Base-by-base conservation (phyloP, 805 yeast species). In the Candida nemodendra region DNA sequence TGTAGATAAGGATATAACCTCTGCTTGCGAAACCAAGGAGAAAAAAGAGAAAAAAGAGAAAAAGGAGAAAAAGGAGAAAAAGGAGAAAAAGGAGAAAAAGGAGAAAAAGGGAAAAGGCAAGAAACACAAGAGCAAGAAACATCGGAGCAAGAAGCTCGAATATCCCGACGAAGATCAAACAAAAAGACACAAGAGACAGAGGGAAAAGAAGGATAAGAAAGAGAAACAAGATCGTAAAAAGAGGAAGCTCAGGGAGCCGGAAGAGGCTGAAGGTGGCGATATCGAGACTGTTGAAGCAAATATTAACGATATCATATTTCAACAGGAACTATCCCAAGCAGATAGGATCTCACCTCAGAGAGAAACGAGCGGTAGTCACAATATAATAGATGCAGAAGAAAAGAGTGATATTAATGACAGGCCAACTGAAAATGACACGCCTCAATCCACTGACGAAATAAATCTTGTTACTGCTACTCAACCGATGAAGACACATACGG, bases 261-360 rank as follows among this genome's bases (percentile, higher is more conserved):
- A 26, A 22, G 28, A 18, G 27, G 18, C 27, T 23, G 36, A 40
- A 6, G 33, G 9, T 9, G 57, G 47, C 5, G 59, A 54, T 2
- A 62, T 53, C 3, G 61, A 48, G 4, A 63, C 51, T 11, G 24
- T 2, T 26, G 59, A 52, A 5, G 62, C 51, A 1, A 57, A 49
- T 4, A 54, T n/a, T n/a, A n/a, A n/a, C n/a, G n/a, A n/a, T n/a
- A n/a, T n/a, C n/a, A n/a, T n/a, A n/a, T n/a, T n/a, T n/a, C n/a
- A n/a, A n/a, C n/a, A n/a, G n/a, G n/a, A n/a, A n/a, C n/a, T n/a
- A n/a, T n/a, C n/a, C n/a, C n/a, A n/a, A n/a, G n/a, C n/a, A n/a
- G n/a, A n/a, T n/a, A n/a, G n/a, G n/a, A n/a, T n/a, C n/a, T n/a
- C n/a, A n/a, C n/a, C n/a, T n/a, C n/a, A n/a, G n/a, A n/a, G n/a